Evolutionary conservation across 306 rosid species (phyloP), one percentile per base, ranked within the genome.

Genomic region (Begonia peltatifolia): DNA sequence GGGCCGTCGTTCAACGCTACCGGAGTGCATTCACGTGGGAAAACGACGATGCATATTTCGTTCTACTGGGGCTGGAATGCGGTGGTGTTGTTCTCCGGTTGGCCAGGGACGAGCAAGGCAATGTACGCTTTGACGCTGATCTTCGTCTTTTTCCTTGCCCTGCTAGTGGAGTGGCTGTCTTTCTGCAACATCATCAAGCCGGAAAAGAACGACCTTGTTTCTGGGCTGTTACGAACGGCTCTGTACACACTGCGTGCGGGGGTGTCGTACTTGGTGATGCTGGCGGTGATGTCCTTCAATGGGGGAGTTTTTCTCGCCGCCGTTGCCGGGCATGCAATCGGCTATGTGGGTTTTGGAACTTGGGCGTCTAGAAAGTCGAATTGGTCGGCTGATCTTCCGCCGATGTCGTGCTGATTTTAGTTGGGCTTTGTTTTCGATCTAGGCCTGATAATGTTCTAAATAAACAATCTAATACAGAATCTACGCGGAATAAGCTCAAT

Each of bases 241-340:
- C 14, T 81, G 18, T 70, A 84, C 50, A 73, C 74, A 8, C 54
- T 74, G 13, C 82, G 82, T 56, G 53, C 71, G 0, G 83, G 59
- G 6, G 55, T 79, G n/a, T 58, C 70, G 25, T 85, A 85, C 55
- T 52, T 76, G 79, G 77, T 82, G 18, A 79, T 79, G 92, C 69
- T 81, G 17, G 65, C 92, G 0, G 83, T 76, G 12, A 82, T 85
- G 87, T 81, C 94, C 53, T 81, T 81, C 71, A 84, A 84, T 22
- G 70, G 77, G 0, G 87, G 90, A 5, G 72, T 84, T 51, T 80
- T 84, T 64, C 7, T 84, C 2, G 87, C 66, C 5, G 84, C 88
- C 2, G 68, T 84, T 25, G 63, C 69, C 4, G 87, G 94, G 15
- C 94, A 76, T 50, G 59, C 70, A 6, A 18, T 60, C 50, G 65